Conservation (phyloP, 257 asterid genomes). For the Leonotis leonurus region DNA sequence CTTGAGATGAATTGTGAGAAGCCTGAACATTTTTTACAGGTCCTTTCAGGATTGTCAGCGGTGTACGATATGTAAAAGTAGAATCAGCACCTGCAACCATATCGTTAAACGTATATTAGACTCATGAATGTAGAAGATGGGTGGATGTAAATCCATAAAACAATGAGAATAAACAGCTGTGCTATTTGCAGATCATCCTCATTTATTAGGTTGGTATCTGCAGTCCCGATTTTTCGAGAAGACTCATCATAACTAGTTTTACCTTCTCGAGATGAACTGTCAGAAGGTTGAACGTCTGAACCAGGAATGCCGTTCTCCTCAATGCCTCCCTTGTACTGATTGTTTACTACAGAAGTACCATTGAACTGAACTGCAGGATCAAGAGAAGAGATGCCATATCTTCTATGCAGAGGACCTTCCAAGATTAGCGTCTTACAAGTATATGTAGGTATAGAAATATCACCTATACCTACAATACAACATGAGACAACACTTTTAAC, state of each 20-base stretch:
- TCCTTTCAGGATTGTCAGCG: too few relatives aligned
- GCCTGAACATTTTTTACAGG: too few relatives aligned
- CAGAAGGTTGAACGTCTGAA: slow-evolving; percentile 25
- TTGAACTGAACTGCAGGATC: slow-evolving; percentile 16
- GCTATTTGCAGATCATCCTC: slow-evolving; percentile 35
- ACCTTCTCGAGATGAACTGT: slow-evolving; percentile 25
- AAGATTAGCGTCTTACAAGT: slow-evolving; percentile 23
- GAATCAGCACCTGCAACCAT: too few relatives aligned
- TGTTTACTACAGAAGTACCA: slow-evolving; percentile 10
- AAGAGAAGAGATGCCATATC: slow-evolving; percentile 14
- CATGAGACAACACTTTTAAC: background rate
- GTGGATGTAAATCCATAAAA: too few relatives aligned
- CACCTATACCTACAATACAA: slow-evolving; percentile 29
- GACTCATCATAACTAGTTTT: slow-evolving; percentile 6
- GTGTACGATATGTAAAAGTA: too few relatives aligned
- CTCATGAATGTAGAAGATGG: too few relatives aligned
- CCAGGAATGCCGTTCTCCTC: slow-evolving; percentile 11
- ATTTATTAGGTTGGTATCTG: slow-evolving; percentile 32
- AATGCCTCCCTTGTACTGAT: slow-evolving; percentile 21
- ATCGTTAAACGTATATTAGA: background rate
- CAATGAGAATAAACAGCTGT: background rate
- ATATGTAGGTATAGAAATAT: slow-evolving; percentile 16
- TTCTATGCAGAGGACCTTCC: slow-evolving; percentile 16
- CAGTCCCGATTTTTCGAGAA: slow-evolving; percentile 43
- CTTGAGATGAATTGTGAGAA: too few relatives aligned